Conservation (phyloP, 768 basidiomycete genomes). For the Mycena galopus region DNA sequence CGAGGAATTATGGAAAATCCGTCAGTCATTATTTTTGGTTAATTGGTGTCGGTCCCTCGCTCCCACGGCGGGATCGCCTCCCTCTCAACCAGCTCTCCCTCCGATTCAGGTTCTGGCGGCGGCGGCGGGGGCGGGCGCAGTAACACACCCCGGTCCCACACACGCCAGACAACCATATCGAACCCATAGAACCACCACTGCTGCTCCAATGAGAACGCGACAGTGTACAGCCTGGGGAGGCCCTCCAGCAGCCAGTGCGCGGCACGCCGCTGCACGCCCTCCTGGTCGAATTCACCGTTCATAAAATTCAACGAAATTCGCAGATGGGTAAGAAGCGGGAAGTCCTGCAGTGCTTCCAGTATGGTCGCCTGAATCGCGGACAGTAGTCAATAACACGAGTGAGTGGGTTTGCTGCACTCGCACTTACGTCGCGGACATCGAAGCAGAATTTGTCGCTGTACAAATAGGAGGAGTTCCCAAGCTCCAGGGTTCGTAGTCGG, state of each 20-base stretch:
- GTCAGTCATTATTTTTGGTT: too few species aligned
- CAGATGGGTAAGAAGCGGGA: conserved; percentile 12
- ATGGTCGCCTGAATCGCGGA: background rate
- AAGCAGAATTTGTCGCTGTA: background rate
- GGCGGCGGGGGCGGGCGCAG: conserved; percentile 15
- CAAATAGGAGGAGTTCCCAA: background rate
- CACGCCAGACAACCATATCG: conserved; percentile 12
- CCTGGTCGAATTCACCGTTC: background rate
- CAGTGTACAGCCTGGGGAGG: conserved; percentile 3
- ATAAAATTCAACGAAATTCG: conserved; percentile 12
- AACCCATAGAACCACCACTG: background rate
- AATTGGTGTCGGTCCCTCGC: too few species aligned
- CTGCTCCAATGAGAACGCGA: conserved; percentile 14
- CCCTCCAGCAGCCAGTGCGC: conserved; percentile 13
- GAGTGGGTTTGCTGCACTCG: background rate
- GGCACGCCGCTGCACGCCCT: background rate
- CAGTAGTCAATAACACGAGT: background rate
- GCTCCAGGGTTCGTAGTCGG: background rate
- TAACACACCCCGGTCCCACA: conserved; percentile 14
- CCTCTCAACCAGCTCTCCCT: too few species aligned
- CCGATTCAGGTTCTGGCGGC: too few species aligned
- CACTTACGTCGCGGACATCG: conserved; percentile 23
- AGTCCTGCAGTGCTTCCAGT: conserved; percentile 10
- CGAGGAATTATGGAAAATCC: too few species aligned
- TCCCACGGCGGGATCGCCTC: too few species aligned